Base-by-base conservation (phyloP, 1,139 yeast genomes). In the Ogataea hybrid region DNA sequence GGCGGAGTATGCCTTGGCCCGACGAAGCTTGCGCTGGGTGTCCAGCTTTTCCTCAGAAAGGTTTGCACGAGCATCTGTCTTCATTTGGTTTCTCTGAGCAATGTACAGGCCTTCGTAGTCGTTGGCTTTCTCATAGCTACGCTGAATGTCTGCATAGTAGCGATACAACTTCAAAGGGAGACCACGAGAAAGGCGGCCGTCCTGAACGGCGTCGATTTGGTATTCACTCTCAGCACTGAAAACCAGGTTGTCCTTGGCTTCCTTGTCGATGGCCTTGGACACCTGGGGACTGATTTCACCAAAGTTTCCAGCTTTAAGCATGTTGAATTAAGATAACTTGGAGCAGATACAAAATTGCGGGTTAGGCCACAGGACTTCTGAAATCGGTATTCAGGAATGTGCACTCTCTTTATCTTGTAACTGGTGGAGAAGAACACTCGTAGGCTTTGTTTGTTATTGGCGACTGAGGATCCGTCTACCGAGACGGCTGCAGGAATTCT, bases 1-100 rank as follows among this genome's bases (percentile, higher is more conserved):
- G 8, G 69, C 72, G 1, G 72, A 60, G 43, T 42, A 38, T 14
- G 32, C 33, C 8, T 31, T 37, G 29, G 45, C 45, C 33, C 34
- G 45, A 16, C 45, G 39, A 18, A 42, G 33, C 27, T 30, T 23
- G 17, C 38, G 40, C 30, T 42, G 45, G 23, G 16, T 27, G 20
- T 42, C 42, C 10, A 42, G 39, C 25, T 42, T 42, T 6, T 17
- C 36, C 28, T 42, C 42, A 9, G 45, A 42, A 25, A 42, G 25
- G 30, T 42, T 42, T 17, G 33, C 14, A 36, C 35, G 36, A 6
- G 36, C 30, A 28, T 34, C 37, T 3, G 45, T 25, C 11, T 18
- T 18, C 6, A 42, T 42, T 28, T 42, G 45, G 14, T 25, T 12
- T 15, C 42, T 28, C 30, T 42, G 45, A 6, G 35, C 32, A n/a